Conservation (phyloP, 345 rosid species). For the Bretschneidera sinensis region DNA sequence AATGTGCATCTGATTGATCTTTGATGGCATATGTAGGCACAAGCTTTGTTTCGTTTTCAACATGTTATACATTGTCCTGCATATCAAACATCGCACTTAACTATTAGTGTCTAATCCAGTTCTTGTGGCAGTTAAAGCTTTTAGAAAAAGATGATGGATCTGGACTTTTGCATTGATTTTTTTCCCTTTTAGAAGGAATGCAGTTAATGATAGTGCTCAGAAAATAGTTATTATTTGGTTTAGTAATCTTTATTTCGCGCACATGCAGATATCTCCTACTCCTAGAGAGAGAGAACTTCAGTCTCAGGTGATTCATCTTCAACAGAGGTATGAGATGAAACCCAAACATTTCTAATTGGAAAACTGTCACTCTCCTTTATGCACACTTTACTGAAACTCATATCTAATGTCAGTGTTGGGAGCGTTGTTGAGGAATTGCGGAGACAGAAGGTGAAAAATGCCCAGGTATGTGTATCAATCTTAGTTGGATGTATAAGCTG, state of each 20-base stretch:
- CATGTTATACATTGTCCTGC: no score
- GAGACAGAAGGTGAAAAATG: slow-evolving; percentile 62
- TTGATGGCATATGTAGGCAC: not conserved
- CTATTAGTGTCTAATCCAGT: no score
- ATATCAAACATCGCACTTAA: no score
- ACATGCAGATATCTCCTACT: slow-evolving; percentile 54
- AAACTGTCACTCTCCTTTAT: not conserved
- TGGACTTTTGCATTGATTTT: no score
- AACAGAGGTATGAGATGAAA: slow-evolving; percentile 59
- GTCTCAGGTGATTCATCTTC: slow-evolving; percentile 58
- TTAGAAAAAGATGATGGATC: no score
- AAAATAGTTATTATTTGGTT: not conserved
- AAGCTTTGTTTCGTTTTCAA: no score
- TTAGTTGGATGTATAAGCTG: not conserved
- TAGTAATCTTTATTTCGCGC: slow-evolving; percentile 14
- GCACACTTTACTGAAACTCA: slow-evolving; percentile 16
- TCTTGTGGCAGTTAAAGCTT: no score
- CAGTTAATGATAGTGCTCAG: not conserved
- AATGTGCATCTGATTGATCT: not conserved
- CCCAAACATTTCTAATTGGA: not conserved
- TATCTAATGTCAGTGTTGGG: slow-evolving; percentile 48
- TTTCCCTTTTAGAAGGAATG: not conserved
- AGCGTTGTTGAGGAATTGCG: slow-evolving; percentile 74
- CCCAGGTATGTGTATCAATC: slow-evolving; percentile 50
- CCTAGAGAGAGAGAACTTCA: slow-evolving; percentile 71